Base-by-base conservation (phyloP, 371 early-diverging fungal species). In the Lichtheimia ramosa region DNA sequence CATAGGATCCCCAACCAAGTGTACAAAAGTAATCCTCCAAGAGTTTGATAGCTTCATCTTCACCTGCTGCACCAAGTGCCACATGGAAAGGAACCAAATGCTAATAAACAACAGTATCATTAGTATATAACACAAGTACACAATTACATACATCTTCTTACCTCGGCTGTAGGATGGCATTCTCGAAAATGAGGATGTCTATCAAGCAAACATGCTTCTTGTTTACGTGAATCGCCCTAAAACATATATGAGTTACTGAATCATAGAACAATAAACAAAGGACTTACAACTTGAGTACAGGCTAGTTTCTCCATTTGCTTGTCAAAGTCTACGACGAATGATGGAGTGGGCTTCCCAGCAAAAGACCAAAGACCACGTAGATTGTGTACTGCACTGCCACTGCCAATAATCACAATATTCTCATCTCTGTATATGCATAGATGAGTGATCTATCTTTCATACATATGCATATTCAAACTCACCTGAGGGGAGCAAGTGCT, bases 381-480 rank as follows among this genome's bases (percentile, higher is more conserved):
- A 52, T 85, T 85, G 60, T 85, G 86, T 0, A 83, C 82, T 0
- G 84, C 77, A 42, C 81, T 78, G 4, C 86, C 86, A 62, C 79
- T 79, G 28, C 81, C 84, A 2, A 85, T 82, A 56, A 85, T 71
- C 48, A 85, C 65, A 4, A 85, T 70, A 10, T 75, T 75, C 46
- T 83, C 78, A 23, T 82, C 74, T 15, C 83, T 67, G 41, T 24
- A 43, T 43, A 40, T 18, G 34, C 34, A 34, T 34, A 34, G 2
- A 34, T 21, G 16, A 46, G 21, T 46, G 5, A 16, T n/a, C n/a
- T 16, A 46, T 46, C n/a, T 18, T 46, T 7, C 46, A 46, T 46
- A 46, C 21, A 21, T 21, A 14, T 2, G 10, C 13, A 13, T 2
- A 46, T 18, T 8, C 5, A 54, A n/a, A 54, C 18, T 40, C 34